Conservation (phyloP, 768 basidiomycete genomes). For the Boletus rufocinnamomeus region DNA sequence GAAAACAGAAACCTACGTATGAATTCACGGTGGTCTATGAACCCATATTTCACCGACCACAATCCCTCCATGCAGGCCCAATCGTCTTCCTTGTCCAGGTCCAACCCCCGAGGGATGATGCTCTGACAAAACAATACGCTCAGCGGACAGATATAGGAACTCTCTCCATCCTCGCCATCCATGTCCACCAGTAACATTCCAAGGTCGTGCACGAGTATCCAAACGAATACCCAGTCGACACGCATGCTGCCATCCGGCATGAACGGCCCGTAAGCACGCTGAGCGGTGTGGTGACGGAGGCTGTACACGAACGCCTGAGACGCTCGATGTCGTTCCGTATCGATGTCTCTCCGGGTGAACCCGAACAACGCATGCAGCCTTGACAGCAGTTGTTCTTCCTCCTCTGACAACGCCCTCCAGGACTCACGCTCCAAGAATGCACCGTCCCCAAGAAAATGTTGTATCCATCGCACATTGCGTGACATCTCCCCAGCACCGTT, state of each 20-base stretch:
- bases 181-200: conserved; percentile 52
- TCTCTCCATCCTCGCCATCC: conserved; percentile 35
- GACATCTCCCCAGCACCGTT: conserved; percentile 39
- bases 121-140: conserved; percentile 58
- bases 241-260: conserved; percentile 41
- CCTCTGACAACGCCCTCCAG: conserved; percentile 34
- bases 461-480: conserved; percentile 54
- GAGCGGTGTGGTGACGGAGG: conserved; percentile 53
- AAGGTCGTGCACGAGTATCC: conserved; percentile 56
- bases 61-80: conserved; percentile 49
- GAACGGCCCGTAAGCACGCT: conserved; percentile 61
- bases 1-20: conserved; percentile 46
- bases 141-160: conserved; percentile 41
- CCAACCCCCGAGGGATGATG: conserved; percentile 41
- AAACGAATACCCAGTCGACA: conserved; percentile 63
- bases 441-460: conserved; percentile 43
- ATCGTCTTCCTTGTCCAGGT: conserved; percentile 34
- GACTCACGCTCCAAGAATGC: conserved; percentile 44
- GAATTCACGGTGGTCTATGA: conserved; percentile 67
- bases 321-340: conserved; percentile 32
- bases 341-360: conserved; percentile 48
- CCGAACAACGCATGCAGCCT: conserved; percentile 61
- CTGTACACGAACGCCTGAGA: conserved; percentile 63
- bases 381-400: conserved; percentile 46
- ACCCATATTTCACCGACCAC: conserved; percentile 69